Percentiles rank a stretch among this genome's conserved stretches.
These are phyloP conservation scores for Gyrodon lividus DNA, from an alignment of 768 basidiomycete species.

Conservation along the genomic window DNA sequence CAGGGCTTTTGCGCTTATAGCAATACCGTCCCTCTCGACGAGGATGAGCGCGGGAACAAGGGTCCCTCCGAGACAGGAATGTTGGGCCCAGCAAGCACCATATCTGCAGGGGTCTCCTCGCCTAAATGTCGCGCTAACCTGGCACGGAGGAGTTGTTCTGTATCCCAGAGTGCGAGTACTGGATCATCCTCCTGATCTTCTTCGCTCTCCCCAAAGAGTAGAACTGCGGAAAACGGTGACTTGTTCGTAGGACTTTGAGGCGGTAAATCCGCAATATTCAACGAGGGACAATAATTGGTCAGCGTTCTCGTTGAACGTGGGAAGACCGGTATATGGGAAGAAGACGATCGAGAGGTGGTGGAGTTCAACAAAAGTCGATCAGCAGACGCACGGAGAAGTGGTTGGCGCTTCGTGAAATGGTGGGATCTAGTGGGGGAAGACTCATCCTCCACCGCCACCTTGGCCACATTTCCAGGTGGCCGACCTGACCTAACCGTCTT, in stretches of 20 bases:
- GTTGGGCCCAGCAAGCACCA: conserved; percentile 25
- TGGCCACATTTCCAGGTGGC: conserved; percentile 1
- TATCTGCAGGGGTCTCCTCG: conserved; percentile 38
- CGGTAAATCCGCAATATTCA: conserved; percentile 9
- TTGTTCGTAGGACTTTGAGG: conserved; percentile 12
- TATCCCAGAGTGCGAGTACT: not conserved
- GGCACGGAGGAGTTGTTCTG: conserved; percentile 29
- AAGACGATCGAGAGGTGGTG: conserved; percentile 1
- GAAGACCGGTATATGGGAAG: not conserved
- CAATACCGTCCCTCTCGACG: conserved; percentile 1
- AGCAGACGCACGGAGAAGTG: not conserved
- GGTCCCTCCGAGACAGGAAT: not conserved
- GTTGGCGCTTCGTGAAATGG: not conserved
- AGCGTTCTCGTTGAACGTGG: conserved; percentile 4
- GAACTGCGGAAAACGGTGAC: conserved; percentile 9
- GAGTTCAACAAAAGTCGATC: conserved; percentile 1
- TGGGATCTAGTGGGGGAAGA: not conserved
- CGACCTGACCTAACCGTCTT: not conserved
- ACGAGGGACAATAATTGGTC: conserved; percentile 11
- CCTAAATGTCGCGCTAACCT: conserved; percentile 37
- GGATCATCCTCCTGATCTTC: conserved; percentile 7
- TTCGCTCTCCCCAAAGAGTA: conserved; percentile 9
- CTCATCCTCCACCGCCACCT: conserved; percentile 4
- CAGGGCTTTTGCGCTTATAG: conserved; percentile 19
- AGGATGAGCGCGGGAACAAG: not conserved